Evolutionary conservation across 306 rosid genomes (phyloP).

Genomic region (Ceratonia siliqua): DNA sequence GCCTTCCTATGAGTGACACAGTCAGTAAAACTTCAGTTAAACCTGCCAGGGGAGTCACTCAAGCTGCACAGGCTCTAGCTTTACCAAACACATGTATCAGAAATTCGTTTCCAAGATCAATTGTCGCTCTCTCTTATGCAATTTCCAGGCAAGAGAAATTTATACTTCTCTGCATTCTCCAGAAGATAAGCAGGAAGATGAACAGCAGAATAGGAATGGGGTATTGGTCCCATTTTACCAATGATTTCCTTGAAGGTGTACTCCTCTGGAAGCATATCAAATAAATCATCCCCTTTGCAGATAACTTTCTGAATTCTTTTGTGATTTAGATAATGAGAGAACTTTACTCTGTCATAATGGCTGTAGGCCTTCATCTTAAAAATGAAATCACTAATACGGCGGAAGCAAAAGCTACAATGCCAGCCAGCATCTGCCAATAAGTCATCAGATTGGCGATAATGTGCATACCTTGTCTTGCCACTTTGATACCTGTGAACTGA

Average conservation of each 20-base stretch:
- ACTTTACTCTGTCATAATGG: constrained; percentile 85
- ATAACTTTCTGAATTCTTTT: constrained; percentile 78
- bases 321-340: constrained; percentile 75
- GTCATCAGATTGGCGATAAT: constrained; percentile 86
- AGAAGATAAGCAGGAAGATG: constrained; percentile 90
- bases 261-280: constrained; percentile 98
- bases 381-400: constrained; percentile 76
- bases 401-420: constrained; percentile 99
- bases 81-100: constrained; percentile 42
- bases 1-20: constrained; percentile 27
- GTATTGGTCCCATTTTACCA: constrained; percentile 97
- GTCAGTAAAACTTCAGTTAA: constrained; percentile 41
- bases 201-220: constrained; percentile 94
- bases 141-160: constrained; percentile 90
- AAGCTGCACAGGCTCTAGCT: constrained; percentile 52
- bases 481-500: constrained; percentile 76
- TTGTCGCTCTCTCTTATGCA: constrained; percentile 64
- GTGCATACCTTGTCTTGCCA: constrained; percentile 84
- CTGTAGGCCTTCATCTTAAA: constrained; percentile 99
- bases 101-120: constrained; percentile 37
- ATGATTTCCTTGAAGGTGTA: constrained; percentile 94
- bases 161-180: constrained; percentile 78
- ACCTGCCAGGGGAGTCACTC: constrained; percentile 51
- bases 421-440: constrained; percentile 94
- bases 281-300: constrained; percentile 80